These are phyloP conservation scores for Rutstroemia sp. DNA, from an alignment of 2,329 filamentous ascomycete genomes.

Conservation along the genomic window DNA sequence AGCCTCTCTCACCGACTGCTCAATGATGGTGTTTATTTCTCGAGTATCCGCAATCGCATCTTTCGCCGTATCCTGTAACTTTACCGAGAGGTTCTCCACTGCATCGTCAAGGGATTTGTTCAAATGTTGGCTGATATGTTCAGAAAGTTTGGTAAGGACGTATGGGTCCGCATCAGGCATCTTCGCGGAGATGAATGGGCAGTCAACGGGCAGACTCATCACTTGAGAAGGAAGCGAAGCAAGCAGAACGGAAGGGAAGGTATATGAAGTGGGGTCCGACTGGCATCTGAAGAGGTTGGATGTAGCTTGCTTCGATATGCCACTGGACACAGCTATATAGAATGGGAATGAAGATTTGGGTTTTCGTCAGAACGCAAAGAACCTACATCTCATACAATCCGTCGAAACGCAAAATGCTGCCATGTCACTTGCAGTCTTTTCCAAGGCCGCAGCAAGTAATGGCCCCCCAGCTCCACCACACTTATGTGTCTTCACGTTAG, in stretches of 20 bases:
- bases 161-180: slow-evolving; percentile 8
- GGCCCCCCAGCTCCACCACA: slow-evolving; percentile 1
- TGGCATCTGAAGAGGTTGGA: background rate
- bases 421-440: background rate
- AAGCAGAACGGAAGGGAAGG: background rate
- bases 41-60: slow-evolving; percentile 4
- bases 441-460: background rate
- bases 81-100: slow-evolving; percentile 4
- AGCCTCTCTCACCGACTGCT: slow-evolving; percentile 3
- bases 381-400: background rate
- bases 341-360: background rate
- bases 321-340: slow-evolving; percentile 6
- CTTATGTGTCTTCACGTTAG: slow-evolving; percentile 1
- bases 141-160: slow-evolving; percentile 5
- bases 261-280: background rate
- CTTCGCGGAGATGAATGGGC: slow-evolving; percentile 4
- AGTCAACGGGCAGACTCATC: background rate
- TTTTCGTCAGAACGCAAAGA: background rate
- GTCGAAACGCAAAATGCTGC: background rate
- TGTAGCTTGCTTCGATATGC: background rate
- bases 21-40: slow-evolving; percentile 5
- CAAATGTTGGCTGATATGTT: slow-evolving; percentile 4
- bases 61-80: slow-evolving; percentile 5
- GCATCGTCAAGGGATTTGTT: slow-evolving; percentile 6
- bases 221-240: background rate